Percentiles rank a stretch among this genome's conserved stretches.
Evolutionary conservation across 1,139 yeast species (phyloP).

Genomic region (Yamadazyma jaroonii): DNA sequence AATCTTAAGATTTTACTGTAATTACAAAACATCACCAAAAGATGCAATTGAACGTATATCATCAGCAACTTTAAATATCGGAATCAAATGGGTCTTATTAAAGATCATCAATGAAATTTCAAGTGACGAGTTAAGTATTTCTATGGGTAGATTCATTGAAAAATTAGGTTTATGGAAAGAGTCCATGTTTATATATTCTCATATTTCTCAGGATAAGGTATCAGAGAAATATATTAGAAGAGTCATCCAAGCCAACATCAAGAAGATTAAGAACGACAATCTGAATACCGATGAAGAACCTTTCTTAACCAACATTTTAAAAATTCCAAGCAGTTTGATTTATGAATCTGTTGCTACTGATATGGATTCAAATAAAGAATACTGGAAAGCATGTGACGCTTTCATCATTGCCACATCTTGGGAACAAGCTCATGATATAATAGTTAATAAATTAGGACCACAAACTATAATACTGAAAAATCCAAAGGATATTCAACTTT

Average conservation of each 20-base stretch:
- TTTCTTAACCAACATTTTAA: conserved; percentile 30
- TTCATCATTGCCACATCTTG: conserved; percentile 61
- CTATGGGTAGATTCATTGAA: conserved; percentile 55
- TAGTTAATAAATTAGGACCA: conserved; percentile 68
- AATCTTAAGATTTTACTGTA: conserved; percentile 21
- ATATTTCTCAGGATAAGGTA: conserved; percentile 42
- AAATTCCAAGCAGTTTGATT: conserved; percentile 46
- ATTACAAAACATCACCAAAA: conserved; percentile 6
- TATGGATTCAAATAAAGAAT: conserved; percentile 39
- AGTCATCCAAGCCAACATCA: conserved; percentile 48
- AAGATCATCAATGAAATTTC: conserved; percentile 33
- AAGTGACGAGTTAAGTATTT: conserved; percentile 41
- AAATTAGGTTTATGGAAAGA: conserved; percentile 52
- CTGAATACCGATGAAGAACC: conserved; percentile 28
- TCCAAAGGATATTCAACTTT: conserved; percentile 25
- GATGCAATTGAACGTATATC: conserved; percentile 11
- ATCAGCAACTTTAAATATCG: conserved; percentile 19
- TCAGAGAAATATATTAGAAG: conserved; percentile 40
- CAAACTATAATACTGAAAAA: conserved; percentile 49
- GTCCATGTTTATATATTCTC: conserved; percentile 59
- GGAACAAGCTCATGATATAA: conserved; percentile 61
- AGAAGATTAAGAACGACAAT: conserved; percentile 26
- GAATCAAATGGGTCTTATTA: conserved; percentile 56
- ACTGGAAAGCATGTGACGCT: conserved; percentile 58
- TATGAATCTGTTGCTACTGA: conserved; percentile 53